These are phyloP conservation scores for Catenaria anguillulae DNA, from an alignment of 371 early-diverging fungal species.

Conservation along the genomic window DNA sequence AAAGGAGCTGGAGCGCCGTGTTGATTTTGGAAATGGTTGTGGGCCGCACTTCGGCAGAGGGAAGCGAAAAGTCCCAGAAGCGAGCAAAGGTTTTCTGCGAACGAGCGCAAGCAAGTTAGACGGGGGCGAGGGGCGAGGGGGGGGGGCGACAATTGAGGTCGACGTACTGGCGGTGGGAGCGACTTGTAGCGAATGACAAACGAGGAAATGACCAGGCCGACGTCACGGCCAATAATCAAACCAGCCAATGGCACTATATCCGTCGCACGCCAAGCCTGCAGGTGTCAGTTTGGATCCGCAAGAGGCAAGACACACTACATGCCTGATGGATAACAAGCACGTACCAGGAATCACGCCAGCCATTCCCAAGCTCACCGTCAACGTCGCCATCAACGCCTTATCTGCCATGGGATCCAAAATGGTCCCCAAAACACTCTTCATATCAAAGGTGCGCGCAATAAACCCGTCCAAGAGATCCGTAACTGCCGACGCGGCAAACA, in stretches of 20 bases:
- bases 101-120: too few relatives aligned
- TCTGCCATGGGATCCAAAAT: constrained; percentile 94
- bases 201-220: constrained; percentile 55
- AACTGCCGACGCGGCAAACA: constrained; percentile 62
- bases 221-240: constrained; percentile 76
- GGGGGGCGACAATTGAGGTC: constrained; percentile 31
- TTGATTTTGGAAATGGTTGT: constrained; percentile 80
- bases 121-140: too few relatives aligned
- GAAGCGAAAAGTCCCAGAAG: constrained; percentile 79
- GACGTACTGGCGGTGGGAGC: constrained; percentile 64
- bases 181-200: constrained; percentile 77
- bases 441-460: constrained; percentile 73
- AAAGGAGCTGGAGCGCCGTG: constrained; percentile 69
- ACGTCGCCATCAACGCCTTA: constrained; percentile 81
- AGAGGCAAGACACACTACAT: background rate
- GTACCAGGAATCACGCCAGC: constrained; percentile 62
- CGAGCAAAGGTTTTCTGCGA: constrained; percentile 61
- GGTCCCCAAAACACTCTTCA: constrained; percentile 72
- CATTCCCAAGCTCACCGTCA: constrained; percentile 64
- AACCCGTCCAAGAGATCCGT: constrained; percentile 88
- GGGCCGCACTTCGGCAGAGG: constrained; percentile 80
- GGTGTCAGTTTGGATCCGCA: background rate
- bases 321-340: constrained; percentile 7
- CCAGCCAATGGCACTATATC: constrained; percentile 55
- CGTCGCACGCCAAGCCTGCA: background rate